Percentiles rank a stretch among this genome's conserved stretches.
Evolutionary conservation across 2,329 filamentous ascomycete species (phyloP).

Genomic region (Penicillium sp.): DNA sequence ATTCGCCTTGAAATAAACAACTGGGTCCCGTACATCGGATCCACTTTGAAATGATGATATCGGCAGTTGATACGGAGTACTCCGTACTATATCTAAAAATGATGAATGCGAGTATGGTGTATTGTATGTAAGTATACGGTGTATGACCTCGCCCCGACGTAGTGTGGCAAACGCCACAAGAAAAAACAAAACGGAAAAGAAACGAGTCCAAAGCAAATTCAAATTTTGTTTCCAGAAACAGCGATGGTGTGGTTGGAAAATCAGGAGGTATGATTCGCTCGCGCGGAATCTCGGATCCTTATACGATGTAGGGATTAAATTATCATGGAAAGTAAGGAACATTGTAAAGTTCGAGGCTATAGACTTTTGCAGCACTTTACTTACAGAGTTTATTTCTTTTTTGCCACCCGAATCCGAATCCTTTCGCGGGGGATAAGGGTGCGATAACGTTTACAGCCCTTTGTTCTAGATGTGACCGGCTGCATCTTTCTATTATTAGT

Average conservation of each 20-base stretch:
- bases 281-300: background rate
- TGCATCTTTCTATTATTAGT: no score
- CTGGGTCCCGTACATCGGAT: slow-evolving; percentile 8
- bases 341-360: no score
- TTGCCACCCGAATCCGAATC: background rate
- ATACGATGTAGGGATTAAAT: background rate
- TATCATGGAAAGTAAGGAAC: no score
- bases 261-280: background rate
- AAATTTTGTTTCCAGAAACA: background rate
- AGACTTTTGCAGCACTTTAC: background rate
- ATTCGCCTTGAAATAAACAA: slow-evolving; percentile 9
- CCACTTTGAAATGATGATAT: background rate
- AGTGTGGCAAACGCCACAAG: background rate
- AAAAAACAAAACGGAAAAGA: background rate
- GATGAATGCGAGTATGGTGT: no score
- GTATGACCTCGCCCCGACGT: slow-evolving; percentile 4
- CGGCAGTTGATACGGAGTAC: background rate
- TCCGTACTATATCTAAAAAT: no score
- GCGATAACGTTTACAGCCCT: background rate
- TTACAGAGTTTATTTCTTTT: background rate
- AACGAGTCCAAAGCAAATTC: background rate
- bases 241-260: background rate
- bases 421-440: slow-evolving; percentile 11
- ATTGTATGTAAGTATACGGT: no score
- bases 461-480: no score